These are phyloP conservation scores for Fusarium chaquense DNA, from an alignment of 2,329 filamentous ascomycete species.

Conservation along the genomic window DNA sequence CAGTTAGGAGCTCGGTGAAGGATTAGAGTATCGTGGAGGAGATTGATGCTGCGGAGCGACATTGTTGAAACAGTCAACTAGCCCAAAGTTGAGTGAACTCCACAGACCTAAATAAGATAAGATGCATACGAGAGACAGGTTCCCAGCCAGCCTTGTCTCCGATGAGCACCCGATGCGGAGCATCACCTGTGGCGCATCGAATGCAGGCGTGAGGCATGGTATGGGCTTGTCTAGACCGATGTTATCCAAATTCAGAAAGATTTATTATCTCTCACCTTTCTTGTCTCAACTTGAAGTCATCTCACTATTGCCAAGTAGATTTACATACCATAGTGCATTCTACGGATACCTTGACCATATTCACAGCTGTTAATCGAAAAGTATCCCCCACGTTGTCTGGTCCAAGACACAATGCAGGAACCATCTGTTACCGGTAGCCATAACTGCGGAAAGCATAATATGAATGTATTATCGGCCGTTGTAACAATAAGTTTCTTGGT, in stretches of 20 bases:
- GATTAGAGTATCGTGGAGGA: slow-evolving; percentile 18
- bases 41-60: slow-evolving; percentile 16
- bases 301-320: background rate
- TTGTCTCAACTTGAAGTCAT: background rate
- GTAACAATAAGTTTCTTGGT: background rate
- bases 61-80: slow-evolving; percentile 25
- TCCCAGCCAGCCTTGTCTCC: slow-evolving; percentile 4
- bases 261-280: background rate
- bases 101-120: slow-evolving; percentile 13
- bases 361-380: background rate
- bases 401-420: background rate
- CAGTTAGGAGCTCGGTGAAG: slow-evolving; percentile 33
- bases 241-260: background rate
- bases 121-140: slow-evolving; percentile 17
- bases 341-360: background rate
- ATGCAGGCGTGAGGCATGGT: background rate
- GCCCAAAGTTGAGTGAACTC: slow-evolving; percentile 18
- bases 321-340: background rate
- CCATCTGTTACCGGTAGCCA: background rate
- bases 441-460: background rate
- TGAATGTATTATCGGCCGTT: background rate
- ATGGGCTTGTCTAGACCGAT: background rate
- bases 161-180: background rate
- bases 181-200: background rate
- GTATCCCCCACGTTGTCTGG: background rate